These are phyloP conservation scores for Umbelopsis sp. DNA, from an alignment of 371 early-diverging fungal species.

Conservation along the genomic window DNA sequence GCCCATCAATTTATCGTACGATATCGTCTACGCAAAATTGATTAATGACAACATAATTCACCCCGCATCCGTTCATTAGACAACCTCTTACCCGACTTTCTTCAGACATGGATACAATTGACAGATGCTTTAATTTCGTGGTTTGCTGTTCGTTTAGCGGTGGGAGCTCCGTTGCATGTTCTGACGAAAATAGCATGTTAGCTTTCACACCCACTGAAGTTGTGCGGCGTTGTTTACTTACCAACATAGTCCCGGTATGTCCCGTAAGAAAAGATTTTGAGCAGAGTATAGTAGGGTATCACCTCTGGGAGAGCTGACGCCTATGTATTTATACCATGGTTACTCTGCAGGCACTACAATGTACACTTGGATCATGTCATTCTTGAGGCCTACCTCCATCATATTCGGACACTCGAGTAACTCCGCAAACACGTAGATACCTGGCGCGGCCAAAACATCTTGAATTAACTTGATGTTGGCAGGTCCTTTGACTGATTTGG, in stretches of 20 bases:
- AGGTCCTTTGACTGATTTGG: conserved; percentile 79
- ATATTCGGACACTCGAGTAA: conserved; percentile 75
- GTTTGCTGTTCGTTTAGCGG: conserved; percentile 61
- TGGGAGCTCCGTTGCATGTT: conserved; percentile 58
- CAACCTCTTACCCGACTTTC: conserved; percentile 52
- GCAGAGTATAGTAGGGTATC: conserved; percentile 59
- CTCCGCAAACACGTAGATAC: conserved; percentile 83
- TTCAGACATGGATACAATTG: conserved; percentile 77
- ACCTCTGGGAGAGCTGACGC: conserved; percentile 60
- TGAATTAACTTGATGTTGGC: conserved; percentile 75
- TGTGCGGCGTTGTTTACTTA: conserved; percentile 26
- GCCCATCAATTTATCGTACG: conserved; percentile 66
- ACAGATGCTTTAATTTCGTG: conserved; percentile 75
- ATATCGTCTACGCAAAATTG: conserved; percentile 51
- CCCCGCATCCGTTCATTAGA: background rate
- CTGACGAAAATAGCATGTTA: conserved; percentile 29
- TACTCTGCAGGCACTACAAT: background rate
- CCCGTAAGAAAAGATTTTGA: conserved; percentile 79
- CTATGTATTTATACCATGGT: conserved; percentile 37
- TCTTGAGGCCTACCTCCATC: conserved; percentile 55
- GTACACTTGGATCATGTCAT: too few species aligned
- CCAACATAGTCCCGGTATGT: conserved; percentile 80
- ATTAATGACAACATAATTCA: background rate
- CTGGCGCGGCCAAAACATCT: conserved; percentile 76
- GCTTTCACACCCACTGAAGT: too few species aligned